phyloP scores from a whole-genome alignment of 352 stramenopile genomes.

The Pythium graminicola region DNA sequence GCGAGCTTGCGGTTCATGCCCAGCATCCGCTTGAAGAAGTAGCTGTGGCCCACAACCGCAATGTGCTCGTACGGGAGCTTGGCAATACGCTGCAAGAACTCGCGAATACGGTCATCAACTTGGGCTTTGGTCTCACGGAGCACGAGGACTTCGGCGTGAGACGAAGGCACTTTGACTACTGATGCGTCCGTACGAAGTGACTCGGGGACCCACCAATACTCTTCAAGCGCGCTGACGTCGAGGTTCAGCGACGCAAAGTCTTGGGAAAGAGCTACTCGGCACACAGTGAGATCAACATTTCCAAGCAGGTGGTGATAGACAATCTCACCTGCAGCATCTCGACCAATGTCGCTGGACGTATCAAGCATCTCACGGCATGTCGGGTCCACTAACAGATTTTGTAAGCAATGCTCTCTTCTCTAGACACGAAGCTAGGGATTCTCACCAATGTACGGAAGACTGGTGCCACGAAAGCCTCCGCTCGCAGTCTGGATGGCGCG shows the following conservation, averaged over 20 bases:
- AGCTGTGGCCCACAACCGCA: conserved; percentile 73
- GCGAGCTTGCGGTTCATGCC: conserved; percentile 67
- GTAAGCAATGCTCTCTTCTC: neutral
- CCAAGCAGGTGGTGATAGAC: too few relatives aligned
- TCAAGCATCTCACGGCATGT: conserved; percentile 79
- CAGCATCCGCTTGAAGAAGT: conserved; percentile 83
- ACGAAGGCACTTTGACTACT: conserved; percentile 27
- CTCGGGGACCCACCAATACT: conserved; percentile 59
- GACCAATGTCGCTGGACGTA: conserved; percentile 77
- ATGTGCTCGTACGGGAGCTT: conserved; percentile 64
- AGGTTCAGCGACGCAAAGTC: conserved; percentile 21
- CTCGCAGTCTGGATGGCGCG: conserved; percentile 76
- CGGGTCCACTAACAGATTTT: conserved; percentile 43
- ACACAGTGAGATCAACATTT: too few relatives aligned
- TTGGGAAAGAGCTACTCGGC: conserved; percentile 4
- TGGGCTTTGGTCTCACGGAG: conserved; percentile 53
- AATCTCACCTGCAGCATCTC: conserved; percentile 35
- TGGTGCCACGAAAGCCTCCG: conserved; percentile 44
- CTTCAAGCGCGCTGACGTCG: conserved; percentile 33
- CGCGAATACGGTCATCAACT: conserved; percentile 57
- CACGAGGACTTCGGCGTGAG: conserved; percentile 39
- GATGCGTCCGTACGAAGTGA: conserved; percentile 27
- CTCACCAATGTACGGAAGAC: conserved; percentile 53
- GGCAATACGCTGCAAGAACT: conserved; percentile 47
- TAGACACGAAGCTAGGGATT: neutral